These are phyloP conservation scores for Xylaria arbuscula DNA, from an alignment of 2,329 filamentous ascomycete genomes.

Conservation along the genomic window DNA sequence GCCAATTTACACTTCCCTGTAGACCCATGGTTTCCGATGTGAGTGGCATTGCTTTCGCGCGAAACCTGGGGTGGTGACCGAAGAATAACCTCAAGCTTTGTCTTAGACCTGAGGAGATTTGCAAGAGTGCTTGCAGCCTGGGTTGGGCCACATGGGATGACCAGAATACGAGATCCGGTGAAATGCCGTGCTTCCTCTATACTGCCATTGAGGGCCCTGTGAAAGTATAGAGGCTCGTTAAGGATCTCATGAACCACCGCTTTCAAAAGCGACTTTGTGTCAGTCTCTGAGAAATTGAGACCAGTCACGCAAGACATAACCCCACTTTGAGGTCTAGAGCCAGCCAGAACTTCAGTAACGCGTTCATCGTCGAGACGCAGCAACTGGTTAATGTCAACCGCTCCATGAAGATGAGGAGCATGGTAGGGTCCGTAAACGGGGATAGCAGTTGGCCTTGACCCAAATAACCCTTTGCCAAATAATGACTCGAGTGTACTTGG, in stretches of 20 bases:
- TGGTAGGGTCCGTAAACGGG: constrained; percentile 69
- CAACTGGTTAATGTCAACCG: constrained; percentile 58
- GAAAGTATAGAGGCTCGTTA: constrained; percentile 61
- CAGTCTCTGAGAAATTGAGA: constrained; percentile 54
- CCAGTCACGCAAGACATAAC: constrained; percentile 65
- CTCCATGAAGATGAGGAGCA: constrained; percentile 63
- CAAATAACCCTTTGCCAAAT: constrained; percentile 54
- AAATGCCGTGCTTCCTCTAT: constrained; percentile 56
- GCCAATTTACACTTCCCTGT: constrained; percentile 75
- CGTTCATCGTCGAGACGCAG: constrained; percentile 57
- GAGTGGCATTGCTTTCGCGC: constrained; percentile 50
- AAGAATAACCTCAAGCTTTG: constrained; percentile 57
- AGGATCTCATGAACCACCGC: constrained; percentile 62
- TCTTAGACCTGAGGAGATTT: constrained; percentile 56
- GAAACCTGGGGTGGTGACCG: constrained; percentile 53
- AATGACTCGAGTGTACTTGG: constrained; percentile 61
- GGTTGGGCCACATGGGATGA: constrained; percentile 63
- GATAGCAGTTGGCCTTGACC: constrained; percentile 59
- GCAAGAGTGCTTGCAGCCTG: constrained; percentile 61
- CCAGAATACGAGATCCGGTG: constrained; percentile 55
- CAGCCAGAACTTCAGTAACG: constrained; percentile 54
- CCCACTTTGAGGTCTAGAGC: constrained; percentile 58
- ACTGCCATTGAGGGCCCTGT: constrained; percentile 61
- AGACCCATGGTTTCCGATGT: constrained; percentile 61
- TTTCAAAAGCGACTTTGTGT: constrained; percentile 57